Evolutionary conservation across 345 rosid genomes (phyloP), one percentile per base, ranked within the genome.

Genomic region (Citrus inodora): DNA sequence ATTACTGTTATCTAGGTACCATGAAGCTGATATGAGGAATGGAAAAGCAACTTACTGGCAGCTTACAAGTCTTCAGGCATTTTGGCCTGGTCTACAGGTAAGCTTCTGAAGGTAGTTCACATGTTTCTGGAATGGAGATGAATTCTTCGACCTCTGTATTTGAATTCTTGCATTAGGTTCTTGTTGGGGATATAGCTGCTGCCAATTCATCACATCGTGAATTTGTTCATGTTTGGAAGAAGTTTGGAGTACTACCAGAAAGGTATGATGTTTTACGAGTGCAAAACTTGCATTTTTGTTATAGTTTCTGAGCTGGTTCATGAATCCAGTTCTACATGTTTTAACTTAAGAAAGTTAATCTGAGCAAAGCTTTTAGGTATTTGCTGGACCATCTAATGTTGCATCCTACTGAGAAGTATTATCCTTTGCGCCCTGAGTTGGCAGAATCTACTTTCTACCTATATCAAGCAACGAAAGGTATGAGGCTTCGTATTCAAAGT

Each of bases 1-100:
- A 24, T 33, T 53, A 24, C 70, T 67, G 38, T 78, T 53, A 58
- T 70, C 40, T 80, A 95, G 98, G 99, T 95, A 95, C 87, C 99
- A 95, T 84, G 99, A 95, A 82, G 96, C 96, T 76, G 96, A 95
- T 81, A 93, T 95, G 98, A 93, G 97, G 81, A 95, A 87, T 24
- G 99, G 99, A 83, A 91, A 82, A 83, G 93, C 99, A 76, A 95
- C 99, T 67, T 90, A 95, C 80, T 95, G 99, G 99, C 99, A 95
- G 87, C 93, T 95, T 80, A 95, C 98, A 76, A 95, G 99, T 85
- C 98, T 95, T 84, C 99, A 95, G 89, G 98, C 99, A 73, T 95
- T 95, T 86, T 95, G 99, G 99, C 99, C 99, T 66, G 98, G 99
- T 80, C 88, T 95, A 55, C 99, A 95, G 93, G 99, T 86, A 80